These are phyloP conservation scores for Fusarium sp. DNA, from an alignment of 2,329 filamentous ascomycete species.

Conservation along the genomic window DNA sequence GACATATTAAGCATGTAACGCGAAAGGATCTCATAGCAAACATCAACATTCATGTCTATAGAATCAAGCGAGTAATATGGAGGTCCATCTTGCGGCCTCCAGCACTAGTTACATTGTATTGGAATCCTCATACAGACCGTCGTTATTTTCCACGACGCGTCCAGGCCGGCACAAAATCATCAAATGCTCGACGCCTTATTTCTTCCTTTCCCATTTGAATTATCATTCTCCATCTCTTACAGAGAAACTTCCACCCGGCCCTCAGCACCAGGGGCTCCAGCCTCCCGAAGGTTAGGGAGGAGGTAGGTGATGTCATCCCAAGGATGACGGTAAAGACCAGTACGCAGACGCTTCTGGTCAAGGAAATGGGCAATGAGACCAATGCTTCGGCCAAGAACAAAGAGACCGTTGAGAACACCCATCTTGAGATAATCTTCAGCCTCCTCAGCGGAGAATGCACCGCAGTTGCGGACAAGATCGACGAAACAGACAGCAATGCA, in stretches of 20 bases:
- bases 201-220: conserved; percentile 39
- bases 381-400: conserved; percentile 95
- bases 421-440: conserved; percentile 98
- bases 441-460: conserved; percentile 94
- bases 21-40: conserved; percentile 16
- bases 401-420: conserved; percentile 99
- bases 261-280: conserved; percentile 76
- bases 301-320: conserved; percentile 99
- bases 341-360: conserved; percentile 99
- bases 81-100: conserved; percentile 46
- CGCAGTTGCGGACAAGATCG: conserved; percentile 95
- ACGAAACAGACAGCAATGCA: conserved; percentile 99
- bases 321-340: conserved; percentile 97
- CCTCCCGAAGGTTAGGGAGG: conserved; percentile 79
- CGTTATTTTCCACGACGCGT: conserved; percentile 39
- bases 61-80: conserved; percentile 46
- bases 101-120: conserved; percentile 49
- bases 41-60: conserved; percentile 47
- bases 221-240: conserved; percentile 52
- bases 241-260: conserved; percentile 90
- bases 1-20: not conserved
- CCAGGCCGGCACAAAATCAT: conserved; percentile 45
- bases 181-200: conserved; percentile 47
- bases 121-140: conserved; percentile 50
- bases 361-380: conserved; percentile 99